A percentile compares a stretch with the other conserved stretches of the same genome.
Evolutionary conservation across 2,329 filamentous ascomycete species (phyloP).

Genomic region (Pseudogymnoascus sp.): DNA sequence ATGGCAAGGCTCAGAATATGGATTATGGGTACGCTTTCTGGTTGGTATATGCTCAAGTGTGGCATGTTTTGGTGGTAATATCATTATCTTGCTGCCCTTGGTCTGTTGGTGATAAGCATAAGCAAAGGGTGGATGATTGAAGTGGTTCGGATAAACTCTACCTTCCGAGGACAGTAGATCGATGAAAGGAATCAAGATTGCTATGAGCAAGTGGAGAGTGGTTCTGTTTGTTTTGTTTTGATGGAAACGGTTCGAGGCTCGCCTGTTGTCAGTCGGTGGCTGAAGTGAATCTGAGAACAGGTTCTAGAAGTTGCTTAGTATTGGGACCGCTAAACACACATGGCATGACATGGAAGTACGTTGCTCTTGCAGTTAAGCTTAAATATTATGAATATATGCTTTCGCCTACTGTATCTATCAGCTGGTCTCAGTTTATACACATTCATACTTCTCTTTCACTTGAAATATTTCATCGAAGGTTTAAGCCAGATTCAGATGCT

Average conservation of each 20-base stretch:
- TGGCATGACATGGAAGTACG: not conserved
- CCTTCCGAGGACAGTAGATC: not conserved
- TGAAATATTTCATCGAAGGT: not conserved
- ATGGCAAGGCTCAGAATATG: not conserved
- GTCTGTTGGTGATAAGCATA: not conserved
- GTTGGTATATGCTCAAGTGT: not conserved
- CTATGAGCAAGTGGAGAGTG: not conserved
- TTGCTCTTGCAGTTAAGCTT: not conserved
- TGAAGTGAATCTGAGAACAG: conserved; percentile 2
- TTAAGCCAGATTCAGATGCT: not conserved
- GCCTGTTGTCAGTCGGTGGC: not conserved
- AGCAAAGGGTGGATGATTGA: not conserved
- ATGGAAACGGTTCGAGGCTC: not conserved
- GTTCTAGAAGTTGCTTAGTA: not conserved
- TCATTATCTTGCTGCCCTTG: not conserved
- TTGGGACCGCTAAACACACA: not conserved
- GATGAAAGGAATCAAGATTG: not conserved
- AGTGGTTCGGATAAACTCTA: not conserved
- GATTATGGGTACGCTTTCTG: not conserved
- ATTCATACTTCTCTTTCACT: not conserved
- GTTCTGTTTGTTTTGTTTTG: conserved; percentile 2
- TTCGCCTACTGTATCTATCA: not conserved
- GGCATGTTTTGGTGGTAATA: not conserved
- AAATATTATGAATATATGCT: not conserved
- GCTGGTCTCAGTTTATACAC: not conserved